phyloP scores from a whole-genome alignment of 2,329 filamentous ascomycete genomes.

The Whalleya microplaca region DNA sequence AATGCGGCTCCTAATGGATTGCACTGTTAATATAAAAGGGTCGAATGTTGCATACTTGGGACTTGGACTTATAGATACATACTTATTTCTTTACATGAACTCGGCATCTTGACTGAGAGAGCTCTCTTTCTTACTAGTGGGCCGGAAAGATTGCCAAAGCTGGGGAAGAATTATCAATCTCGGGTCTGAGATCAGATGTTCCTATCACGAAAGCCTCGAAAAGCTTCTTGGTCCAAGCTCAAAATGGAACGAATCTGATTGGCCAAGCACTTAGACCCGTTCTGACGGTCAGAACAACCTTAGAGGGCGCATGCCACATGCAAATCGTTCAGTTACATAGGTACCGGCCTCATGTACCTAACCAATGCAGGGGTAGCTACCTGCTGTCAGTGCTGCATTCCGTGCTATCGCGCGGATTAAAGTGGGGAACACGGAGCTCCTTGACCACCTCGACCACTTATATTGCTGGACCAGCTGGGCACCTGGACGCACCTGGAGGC shows the following conservation, averaged over 20 bases:
- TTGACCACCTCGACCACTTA: too few relatives aligned
- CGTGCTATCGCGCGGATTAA: too few relatives aligned
- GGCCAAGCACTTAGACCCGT: constrained; percentile 3
- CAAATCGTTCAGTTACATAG: not conserved
- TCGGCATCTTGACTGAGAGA: constrained; percentile 70
- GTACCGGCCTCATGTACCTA: not conserved
- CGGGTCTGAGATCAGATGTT: constrained; percentile 22
- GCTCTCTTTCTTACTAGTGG: too few relatives aligned
- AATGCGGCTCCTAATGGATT: constrained; percentile 75
- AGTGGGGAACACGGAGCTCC: too few relatives aligned
- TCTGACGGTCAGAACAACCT: not conserved
- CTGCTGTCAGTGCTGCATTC: not conserved
- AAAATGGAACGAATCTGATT: constrained; percentile 15
- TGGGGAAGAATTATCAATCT: too few relatives aligned
- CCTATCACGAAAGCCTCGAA: constrained; percentile 17
- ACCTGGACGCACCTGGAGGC: too few relatives aligned
- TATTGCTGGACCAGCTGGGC: too few relatives aligned
- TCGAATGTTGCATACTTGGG: constrained; percentile 2
- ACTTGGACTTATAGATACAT: constrained; percentile 42
- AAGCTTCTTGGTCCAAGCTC: constrained; percentile 20
- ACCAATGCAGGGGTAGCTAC: not conserved
- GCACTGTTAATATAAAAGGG: constrained; percentile 11
- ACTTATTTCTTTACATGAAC: constrained; percentile 97
- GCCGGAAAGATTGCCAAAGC: too few relatives aligned
- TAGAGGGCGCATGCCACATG: not conserved